These are phyloP conservation scores for Didymella pinodella DNA, from an alignment of 2,329 filamentous ascomycete genomes.

Conservation along the genomic window DNA sequence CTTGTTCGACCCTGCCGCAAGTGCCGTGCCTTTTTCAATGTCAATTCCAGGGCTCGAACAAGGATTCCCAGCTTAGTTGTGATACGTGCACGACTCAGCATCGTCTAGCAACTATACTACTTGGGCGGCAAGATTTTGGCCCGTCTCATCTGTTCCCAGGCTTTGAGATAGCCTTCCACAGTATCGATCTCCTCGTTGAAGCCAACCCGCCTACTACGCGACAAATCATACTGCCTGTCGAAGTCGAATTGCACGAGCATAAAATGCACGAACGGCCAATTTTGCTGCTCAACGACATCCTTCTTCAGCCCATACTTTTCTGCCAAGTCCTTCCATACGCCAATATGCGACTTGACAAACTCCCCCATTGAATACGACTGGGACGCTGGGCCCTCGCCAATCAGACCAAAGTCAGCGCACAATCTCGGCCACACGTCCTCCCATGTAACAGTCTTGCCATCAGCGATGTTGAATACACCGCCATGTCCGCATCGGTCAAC, in stretches of 20 bases:
- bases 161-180: slow-evolving; percentile 50
- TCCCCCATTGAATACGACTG: slow-evolving; percentile 35
- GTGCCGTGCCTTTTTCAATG: neutral
- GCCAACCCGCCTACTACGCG: slow-evolving; percentile 54
- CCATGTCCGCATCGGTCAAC: slow-evolving; percentile 36
- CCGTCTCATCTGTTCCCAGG: slow-evolving; percentile 56
- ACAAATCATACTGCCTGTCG: slow-evolving; percentile 57
- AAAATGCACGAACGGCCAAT: slow-evolving; percentile 53
- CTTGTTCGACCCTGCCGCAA: slow-evolving; percentile 4
- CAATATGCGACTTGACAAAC: slow-evolving; percentile 42
- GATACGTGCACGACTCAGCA: neutral
- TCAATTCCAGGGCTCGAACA: neutral
- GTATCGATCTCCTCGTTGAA: slow-evolving; percentile 53
- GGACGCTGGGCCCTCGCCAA: slow-evolving; percentile 42
- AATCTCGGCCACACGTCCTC: slow-evolving; percentile 56
- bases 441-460: slow-evolving; percentile 52
- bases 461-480: slow-evolving; percentile 54
- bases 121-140: slow-evolving; percentile 43
- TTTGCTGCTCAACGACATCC: slow-evolving; percentile 51
- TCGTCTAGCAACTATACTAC: neutral
- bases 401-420: slow-evolving; percentile 56
- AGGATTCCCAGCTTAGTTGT: neutral
- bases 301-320: slow-evolving; percentile 44
- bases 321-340: slow-evolving; percentile 35
- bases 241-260: slow-evolving; percentile 56